phyloP scores from a whole-genome alignment of 768 basidiomycete species.

The Tricholoma matsutake region DNA sequence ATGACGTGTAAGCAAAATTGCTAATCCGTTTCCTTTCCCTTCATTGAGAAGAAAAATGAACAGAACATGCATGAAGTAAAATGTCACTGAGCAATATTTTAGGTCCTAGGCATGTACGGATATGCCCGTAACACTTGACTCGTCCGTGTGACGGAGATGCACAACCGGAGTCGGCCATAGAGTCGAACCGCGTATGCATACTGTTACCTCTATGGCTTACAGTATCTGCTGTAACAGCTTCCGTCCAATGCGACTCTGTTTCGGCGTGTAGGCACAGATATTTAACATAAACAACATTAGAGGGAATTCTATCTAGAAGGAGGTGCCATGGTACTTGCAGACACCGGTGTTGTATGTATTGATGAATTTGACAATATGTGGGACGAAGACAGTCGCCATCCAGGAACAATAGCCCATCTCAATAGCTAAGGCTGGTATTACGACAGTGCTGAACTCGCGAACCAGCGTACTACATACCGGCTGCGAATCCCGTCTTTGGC shows the following conservation, averaged over 20 bases:
- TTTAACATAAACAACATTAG: conserved; percentile 38
- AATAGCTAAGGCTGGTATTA: conserved; percentile 98
- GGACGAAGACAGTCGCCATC: conserved; percentile 96
- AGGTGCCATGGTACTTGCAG: conserved; percentile 98
- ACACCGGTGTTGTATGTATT: conserved; percentile 97
- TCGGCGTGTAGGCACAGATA: conserved; percentile 52
- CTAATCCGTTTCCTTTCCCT: too few species aligned
- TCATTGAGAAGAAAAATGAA: too few species aligned
- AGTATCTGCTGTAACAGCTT: conserved; percentile 97
- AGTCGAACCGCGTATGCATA: too few species aligned
- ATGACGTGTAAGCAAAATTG: too few species aligned
- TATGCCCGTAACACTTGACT: too few species aligned
- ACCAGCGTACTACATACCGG: conserved; percentile 96
- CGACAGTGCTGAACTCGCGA: conserved; percentile 92
- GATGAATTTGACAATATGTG: conserved; percentile 99
- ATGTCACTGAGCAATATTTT: too few species aligned
- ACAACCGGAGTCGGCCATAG: too few species aligned
- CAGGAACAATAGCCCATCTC: conserved; percentile 99
- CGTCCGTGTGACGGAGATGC: too few species aligned
- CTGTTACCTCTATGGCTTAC: too few species aligned
- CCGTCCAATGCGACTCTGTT: conserved; percentile 89
- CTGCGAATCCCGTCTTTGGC: conserved; percentile 97
- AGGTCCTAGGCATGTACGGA: too few species aligned
- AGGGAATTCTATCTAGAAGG: conserved; percentile 99
- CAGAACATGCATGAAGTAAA: too few species aligned